Percentiles rank a stretch among this genome's conserved stretches.
Evolutionary conservation across 2,329 filamentous ascomycete species (phyloP).

Genomic region (Penicillium sp.): DNA sequence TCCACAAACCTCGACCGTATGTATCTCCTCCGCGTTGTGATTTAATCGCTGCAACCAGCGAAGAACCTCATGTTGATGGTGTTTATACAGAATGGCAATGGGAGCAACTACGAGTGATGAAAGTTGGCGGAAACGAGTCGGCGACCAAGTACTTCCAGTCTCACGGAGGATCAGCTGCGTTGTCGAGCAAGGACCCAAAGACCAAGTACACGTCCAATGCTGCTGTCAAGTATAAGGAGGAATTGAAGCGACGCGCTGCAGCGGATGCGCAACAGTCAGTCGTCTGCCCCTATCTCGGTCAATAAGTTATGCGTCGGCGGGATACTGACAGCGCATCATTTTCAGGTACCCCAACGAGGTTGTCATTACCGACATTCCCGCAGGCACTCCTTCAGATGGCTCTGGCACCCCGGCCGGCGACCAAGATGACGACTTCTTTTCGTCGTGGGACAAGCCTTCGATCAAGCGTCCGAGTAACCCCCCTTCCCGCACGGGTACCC

Average conservation of each 20-base stretch:
- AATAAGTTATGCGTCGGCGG: constrained; percentile 8
- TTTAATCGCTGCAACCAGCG: neutral
- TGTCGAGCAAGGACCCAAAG: constrained; percentile 95
- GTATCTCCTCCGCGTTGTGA: constrained; percentile 41
- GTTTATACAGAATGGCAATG: constrained; percentile 82
- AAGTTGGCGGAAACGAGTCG: constrained; percentile 96
- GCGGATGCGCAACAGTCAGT: constrained; percentile 81
- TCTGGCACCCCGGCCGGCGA: constrained; percentile 79
- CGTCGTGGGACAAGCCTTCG: constrained; percentile 96
- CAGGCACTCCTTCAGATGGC: constrained; percentile 63
- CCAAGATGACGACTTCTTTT: constrained; percentile 92
- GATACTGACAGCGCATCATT: constrained; percentile 9
- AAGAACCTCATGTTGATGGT: constrained; percentile 24
- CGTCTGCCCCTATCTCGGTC: neutral
- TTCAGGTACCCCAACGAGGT: constrained; percentile 80
- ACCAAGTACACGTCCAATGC: constrained; percentile 93
- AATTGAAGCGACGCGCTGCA: constrained; percentile 81
- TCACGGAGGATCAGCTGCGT: constrained; percentile 88
- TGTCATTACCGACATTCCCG: constrained; percentile 72
- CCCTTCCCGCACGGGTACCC: constrained; percentile 84
- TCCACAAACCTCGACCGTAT: constrained; percentile 98
- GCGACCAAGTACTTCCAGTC: constrained; percentile 98
- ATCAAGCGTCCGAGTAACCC: constrained; percentile 97
- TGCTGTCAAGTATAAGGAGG: constrained; percentile 98
- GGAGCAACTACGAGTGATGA: constrained; percentile 96